These are phyloP conservation scores for Vanrija humicola DNA, from an alignment of 1,284 basidiomycete genomes.

Conservation along the genomic window DNA sequence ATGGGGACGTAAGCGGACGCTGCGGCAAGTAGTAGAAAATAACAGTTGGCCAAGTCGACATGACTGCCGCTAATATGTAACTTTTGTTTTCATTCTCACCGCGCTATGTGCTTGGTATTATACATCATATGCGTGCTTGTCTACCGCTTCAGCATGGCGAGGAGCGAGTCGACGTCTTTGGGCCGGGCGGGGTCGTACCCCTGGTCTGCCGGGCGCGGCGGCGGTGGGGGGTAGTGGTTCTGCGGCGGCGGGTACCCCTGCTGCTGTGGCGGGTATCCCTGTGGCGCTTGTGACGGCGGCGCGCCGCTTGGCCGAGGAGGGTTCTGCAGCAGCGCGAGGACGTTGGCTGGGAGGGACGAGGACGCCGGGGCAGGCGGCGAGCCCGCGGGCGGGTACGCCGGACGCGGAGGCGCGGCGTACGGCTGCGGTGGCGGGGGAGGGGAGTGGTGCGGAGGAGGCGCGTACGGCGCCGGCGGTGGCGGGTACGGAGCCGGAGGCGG, in stretches of 20 bases:
- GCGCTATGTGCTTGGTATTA: not conserved
- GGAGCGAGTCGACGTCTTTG: slow-evolving; percentile 26
- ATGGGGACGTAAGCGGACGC: too few species aligned
- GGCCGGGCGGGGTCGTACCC: slow-evolving; percentile 13
- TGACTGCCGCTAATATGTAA: too few species aligned
- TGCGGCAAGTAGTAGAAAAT: too few species aligned
- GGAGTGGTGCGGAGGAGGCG: not conserved
- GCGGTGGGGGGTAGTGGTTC: not conserved
- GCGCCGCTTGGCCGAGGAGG: slow-evolving; percentile 3
- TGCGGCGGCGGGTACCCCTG: not conserved
- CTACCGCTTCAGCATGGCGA: slow-evolving; percentile 30
- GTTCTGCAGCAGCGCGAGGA: slow-evolving; percentile 59
- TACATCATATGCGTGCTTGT: not conserved
- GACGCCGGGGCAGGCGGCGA: slow-evolving; percentile 39
- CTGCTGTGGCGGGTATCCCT: not conserved
- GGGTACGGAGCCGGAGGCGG: not conserved
- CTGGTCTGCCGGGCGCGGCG: not conserved
- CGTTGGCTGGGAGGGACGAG: slow-evolving; percentile 56
- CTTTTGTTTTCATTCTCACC: not conserved
- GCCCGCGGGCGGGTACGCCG: not conserved
- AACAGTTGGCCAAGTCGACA: too few species aligned
- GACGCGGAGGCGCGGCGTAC: not conserved
- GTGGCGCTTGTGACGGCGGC: slow-evolving; percentile 1
- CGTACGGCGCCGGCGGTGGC: not conserved
- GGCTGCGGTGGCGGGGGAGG: not conserved